A percentile compares a stretch with the other conserved stretches of the same genome.
These are phyloP conservation scores for Knoxia roxburghii DNA, from an alignment of 257 asterid genomes.

Conservation along the genomic window DNA sequence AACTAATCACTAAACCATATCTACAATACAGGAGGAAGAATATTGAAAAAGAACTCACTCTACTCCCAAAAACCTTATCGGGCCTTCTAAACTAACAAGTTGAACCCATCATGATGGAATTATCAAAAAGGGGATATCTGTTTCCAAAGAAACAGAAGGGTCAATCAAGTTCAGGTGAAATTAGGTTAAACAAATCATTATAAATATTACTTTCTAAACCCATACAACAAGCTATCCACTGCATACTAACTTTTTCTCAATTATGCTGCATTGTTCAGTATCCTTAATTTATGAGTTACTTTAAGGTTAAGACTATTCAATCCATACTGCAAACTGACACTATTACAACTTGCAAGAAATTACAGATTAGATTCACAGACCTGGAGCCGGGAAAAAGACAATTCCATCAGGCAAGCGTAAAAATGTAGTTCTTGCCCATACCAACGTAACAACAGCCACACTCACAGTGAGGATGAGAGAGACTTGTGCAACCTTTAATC, in stretches of 20 bases:
- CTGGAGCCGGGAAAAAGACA: slow-evolving; percentile 44
- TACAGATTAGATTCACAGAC: slow-evolving; percentile 34
- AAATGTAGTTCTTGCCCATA: slow-evolving; percentile 62
- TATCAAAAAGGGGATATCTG: neutral
- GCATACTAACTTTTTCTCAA: neutral
- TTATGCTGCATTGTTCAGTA: neutral
- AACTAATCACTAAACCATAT: neutral
- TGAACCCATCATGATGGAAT: neutral
- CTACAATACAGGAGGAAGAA: neutral
- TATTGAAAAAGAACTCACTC: neutral
- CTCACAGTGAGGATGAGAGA: slow-evolving; percentile 69
- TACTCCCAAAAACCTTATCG: neutral
- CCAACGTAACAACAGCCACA: slow-evolving; percentile 54
- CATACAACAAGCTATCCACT: neutral
- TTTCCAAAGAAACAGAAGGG: too few relatives aligned
- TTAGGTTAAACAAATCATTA: neutral
- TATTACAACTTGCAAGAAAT: too few relatives aligned
- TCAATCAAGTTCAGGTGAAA: neutral
- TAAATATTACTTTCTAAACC: neutral
- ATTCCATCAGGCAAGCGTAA: slow-evolving; percentile 40
- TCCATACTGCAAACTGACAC: neutral
- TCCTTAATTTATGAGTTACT: neutral
- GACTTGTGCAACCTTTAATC: slow-evolving; percentile 64
- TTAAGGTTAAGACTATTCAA: neutral
- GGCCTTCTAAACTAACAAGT: neutral